Evolutionary conservation across 73 alveolate species (phyloP).

Genomic region (Tetrahymena malaccensis): DNA sequence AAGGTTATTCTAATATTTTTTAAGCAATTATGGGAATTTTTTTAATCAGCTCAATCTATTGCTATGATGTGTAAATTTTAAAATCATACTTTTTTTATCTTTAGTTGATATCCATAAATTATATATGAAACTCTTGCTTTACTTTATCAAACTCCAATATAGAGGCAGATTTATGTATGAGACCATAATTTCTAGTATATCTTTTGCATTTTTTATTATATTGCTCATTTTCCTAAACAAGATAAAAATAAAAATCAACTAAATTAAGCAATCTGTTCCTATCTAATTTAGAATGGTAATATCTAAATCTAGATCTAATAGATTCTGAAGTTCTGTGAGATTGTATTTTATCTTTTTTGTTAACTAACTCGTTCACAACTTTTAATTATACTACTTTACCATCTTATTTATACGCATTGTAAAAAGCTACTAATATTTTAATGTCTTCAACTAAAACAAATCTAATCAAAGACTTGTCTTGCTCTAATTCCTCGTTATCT

Average conservation of each 20-base stretch:
- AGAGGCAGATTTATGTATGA: neutral
- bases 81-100: neutral
- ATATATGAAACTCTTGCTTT: neutral
- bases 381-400: neutral
- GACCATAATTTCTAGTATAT: neutral
- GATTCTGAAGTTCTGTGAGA: neutral
- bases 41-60: neutral
- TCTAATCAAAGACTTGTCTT: neutral
- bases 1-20: neutral
- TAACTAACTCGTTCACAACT: neutral
- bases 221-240: neutral
- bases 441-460: neutral
- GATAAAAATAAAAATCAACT: neutral
- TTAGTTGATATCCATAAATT: neutral
- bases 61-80: neutral
- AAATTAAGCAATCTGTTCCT: neutral
- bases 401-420: neutral
- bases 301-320: neutral
- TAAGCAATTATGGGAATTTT: neutral
- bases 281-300: neutral
- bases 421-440: neutral
- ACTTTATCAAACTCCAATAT: neutral
- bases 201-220: neutral
- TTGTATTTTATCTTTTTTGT: neutral
- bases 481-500: neutral